phyloP scores from a whole-genome alignment of 495 filamentous ascomycete genomes.

The Talaromyces wortmannii region DNA sequence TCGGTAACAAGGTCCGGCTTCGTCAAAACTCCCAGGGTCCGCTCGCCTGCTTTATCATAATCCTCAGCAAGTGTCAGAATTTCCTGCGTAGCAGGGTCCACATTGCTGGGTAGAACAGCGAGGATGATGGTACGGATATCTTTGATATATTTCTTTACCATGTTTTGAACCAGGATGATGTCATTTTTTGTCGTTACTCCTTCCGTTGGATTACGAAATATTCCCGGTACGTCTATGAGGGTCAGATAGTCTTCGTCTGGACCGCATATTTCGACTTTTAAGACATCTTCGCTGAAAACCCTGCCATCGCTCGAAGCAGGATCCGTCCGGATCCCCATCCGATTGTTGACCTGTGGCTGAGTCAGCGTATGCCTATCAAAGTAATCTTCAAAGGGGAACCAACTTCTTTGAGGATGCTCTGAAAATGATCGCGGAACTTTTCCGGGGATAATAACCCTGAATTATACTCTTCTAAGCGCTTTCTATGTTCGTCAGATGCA shows the following conservation, averaged over 20 bases:
- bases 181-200: constrained; percentile 42
- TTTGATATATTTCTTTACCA: constrained; percentile 49
- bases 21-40: constrained; percentile 54
- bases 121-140: constrained; percentile 51
- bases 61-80: constrained; percentile 48
- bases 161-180: constrained; percentile 38
- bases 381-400: background rate
- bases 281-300: constrained; percentile 51
- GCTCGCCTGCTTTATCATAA: constrained; percentile 36
- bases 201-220: constrained; percentile 47
- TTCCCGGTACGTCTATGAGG: constrained; percentile 57
- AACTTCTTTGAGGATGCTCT: background rate
- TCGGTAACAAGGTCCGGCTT: constrained; percentile 58
- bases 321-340: constrained; percentile 29
- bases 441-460: background rate
- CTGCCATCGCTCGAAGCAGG: constrained; percentile 12
- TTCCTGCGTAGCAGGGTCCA: constrained; percentile 56
- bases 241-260: constrained; percentile 51
- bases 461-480: constrained; percentile 10
- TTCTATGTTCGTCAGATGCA: constrained; percentile 14
- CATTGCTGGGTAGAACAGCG: constrained; percentile 54
- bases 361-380: too few relatives aligned
- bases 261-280: constrained; percentile 52
- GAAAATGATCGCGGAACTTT: constrained; percentile 1
- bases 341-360: constrained; percentile 19